Percentiles rank a stretch among this genome's conserved stretches.
These are phyloP conservation scores for Leccinum truebloodii DNA, from an alignment of 768 basidiomycete species.

Conservation along the genomic window DNA sequence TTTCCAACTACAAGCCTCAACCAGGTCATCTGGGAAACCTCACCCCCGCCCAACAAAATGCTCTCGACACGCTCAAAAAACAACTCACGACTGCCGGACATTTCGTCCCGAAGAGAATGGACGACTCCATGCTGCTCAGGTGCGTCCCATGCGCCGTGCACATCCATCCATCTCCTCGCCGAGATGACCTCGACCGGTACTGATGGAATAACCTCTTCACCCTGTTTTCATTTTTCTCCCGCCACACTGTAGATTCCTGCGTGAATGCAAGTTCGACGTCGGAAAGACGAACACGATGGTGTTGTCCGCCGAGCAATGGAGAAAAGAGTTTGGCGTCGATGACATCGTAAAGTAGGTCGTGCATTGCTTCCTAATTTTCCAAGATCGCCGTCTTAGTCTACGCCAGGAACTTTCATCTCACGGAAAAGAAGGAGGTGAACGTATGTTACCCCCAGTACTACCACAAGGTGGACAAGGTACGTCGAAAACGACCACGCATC, in stretches of 20 bases:
- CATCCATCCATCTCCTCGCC: slow-evolving; percentile 25
- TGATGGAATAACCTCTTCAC: neutral
- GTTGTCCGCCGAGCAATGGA: slow-evolving; percentile 80
- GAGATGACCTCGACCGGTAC: slow-evolving; percentile 11
- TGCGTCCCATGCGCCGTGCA: too few relatives aligned
- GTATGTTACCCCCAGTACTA: slow-evolving; percentile 96
- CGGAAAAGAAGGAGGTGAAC: slow-evolving; percentile 79
- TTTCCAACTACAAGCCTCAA: slow-evolving; percentile 56
- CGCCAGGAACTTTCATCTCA: slow-evolving; percentile 79
- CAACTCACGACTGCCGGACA: slow-evolving; percentile 59
- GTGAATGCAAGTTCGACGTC: slow-evolving; percentile 92
- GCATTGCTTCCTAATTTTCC: too few relatives aligned
- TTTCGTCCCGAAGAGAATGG: slow-evolving; percentile 66
- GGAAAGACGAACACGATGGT: slow-evolving; percentile 83
- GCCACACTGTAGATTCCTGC: slow-evolving; percentile 63
- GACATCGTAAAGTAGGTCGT: slow-evolving; percentile 62
- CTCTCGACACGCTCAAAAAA: slow-evolving; percentile 67
- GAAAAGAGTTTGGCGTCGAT: slow-evolving; percentile 80
- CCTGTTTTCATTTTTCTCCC: neutral
- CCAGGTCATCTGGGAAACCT: slow-evolving; percentile 84
- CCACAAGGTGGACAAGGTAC: slow-evolving; percentile 91
- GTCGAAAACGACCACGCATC: neutral
- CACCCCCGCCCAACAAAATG: slow-evolving; percentile 55
- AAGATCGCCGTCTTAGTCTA: too few relatives aligned
- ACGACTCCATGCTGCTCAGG: slow-evolving; percentile 71